These are phyloP conservation scores for Paxillus rubicundulus DNA, from an alignment of 768 basidiomycete species.

Conservation along the genomic window DNA sequence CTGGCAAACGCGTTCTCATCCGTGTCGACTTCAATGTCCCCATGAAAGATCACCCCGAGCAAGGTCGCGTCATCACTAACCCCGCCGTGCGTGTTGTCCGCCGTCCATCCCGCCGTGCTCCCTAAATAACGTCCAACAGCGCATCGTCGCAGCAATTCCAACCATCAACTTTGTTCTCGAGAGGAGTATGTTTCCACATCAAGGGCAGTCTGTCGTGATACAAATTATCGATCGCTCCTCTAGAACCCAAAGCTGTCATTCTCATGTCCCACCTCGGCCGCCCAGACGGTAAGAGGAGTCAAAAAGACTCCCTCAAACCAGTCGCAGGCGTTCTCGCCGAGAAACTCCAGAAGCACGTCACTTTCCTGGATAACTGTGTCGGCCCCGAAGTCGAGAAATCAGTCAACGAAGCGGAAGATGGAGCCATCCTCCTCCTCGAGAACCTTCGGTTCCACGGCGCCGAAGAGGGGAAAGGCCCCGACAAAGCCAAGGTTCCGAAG, in stretches of 20 bases:
- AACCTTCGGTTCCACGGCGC: constrained; percentile 98
- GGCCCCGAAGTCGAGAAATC: constrained; percentile 81
- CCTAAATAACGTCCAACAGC: constrained; percentile 46
- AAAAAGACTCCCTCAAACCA: constrained; percentile 88
- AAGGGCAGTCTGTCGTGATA: neutral
- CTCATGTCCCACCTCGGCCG: constrained; percentile 99
- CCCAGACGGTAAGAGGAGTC: constrained; percentile 86
- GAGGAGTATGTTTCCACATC: constrained; percentile 49
- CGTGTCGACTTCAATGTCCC: constrained; percentile 97
- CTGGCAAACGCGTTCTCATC: constrained; percentile 85
- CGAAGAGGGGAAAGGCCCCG: constrained; percentile 96
- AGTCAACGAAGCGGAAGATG: constrained; percentile 54
- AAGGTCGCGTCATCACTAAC: constrained; percentile 93
- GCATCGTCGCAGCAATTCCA: constrained; percentile 94
- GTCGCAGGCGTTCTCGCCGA: constrained; percentile 65
- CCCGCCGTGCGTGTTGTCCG: constrained; percentile 68
- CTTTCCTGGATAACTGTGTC: constrained; percentile 82
- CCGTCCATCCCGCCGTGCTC: neutral
- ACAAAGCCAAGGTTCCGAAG: constrained; percentile 93
- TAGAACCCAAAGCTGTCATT: constrained; percentile 78
- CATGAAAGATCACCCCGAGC: constrained; percentile 64
- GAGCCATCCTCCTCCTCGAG: constrained; percentile 87
- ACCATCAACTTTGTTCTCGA: constrained; percentile 93
- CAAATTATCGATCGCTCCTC: neutral
- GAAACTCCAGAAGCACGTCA: constrained; percentile 56